Evolutionary conservation across 2,329 filamentous ascomycete species (phyloP).

Genomic region (Microcyclospora tardicrescens): DNA sequence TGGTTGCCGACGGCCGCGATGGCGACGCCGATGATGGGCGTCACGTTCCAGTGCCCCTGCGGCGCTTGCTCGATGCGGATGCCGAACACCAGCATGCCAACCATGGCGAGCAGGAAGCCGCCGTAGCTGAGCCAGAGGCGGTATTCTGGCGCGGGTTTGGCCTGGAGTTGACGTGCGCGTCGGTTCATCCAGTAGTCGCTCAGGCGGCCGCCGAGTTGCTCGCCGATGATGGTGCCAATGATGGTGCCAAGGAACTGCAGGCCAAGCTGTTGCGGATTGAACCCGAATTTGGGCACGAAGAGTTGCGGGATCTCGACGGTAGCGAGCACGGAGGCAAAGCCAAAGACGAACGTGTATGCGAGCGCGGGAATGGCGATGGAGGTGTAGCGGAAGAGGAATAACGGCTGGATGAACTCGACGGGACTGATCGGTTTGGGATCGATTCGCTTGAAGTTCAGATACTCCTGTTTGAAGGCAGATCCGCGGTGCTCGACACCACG

Average conservation of each 20-base stretch:
- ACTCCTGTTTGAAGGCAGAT: slow-evolving; percentile 33
- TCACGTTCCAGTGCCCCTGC: slow-evolving; percentile 40
- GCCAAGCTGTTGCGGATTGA: slow-evolving; percentile 45
- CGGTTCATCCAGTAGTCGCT: slow-evolving; percentile 42
- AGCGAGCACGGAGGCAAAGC: slow-evolving; percentile 40
- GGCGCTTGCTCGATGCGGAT: slow-evolving; percentile 36
- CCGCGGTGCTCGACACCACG: slow-evolving; percentile 23
- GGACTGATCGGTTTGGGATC: slow-evolving; percentile 38
- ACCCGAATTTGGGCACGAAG: slow-evolving; percentile 41
- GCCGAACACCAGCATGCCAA: slow-evolving; percentile 42
- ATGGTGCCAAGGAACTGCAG: slow-evolving; percentile 46
- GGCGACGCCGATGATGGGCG: slow-evolving; percentile 37
- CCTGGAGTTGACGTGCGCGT: slow-evolving; percentile 23
- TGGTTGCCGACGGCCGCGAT: slow-evolving; percentile 44
- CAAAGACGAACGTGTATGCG: slow-evolving; percentile 46
- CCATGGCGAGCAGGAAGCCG: slow-evolving; percentile 38
- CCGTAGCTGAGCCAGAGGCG: slow-evolving; percentile 46
- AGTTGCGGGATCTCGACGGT: slow-evolving; percentile 49
- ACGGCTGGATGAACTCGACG: slow-evolving; percentile 41
- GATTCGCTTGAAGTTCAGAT: slow-evolving; percentile 36
- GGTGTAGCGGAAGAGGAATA: slow-evolving; percentile 33
- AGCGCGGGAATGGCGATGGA: slow-evolving; percentile 39
- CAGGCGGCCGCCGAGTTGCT: slow-evolving; percentile 42
- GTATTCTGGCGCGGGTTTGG: slow-evolving; percentile 34
- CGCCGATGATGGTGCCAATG: slow-evolving; percentile 44